These are phyloP conservation scores for Talinum fruticosum DNA, from an alignment of 148 eudicot species.

Conservation along the genomic window DNA sequence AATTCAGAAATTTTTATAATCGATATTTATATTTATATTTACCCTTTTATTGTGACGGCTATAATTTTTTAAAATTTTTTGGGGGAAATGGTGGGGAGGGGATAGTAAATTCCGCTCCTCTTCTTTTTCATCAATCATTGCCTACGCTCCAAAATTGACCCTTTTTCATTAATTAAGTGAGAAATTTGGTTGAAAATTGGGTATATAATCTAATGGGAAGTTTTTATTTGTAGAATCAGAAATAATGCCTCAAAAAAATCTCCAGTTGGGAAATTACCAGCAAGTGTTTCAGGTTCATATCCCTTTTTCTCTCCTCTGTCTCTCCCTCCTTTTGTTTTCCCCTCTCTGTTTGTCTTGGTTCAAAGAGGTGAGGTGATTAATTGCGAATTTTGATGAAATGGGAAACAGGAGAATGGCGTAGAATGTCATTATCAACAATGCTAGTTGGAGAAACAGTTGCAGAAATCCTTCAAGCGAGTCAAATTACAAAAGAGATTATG, in stretches of 20 bases:
- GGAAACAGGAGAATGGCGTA: slow-evolving; percentile 67
- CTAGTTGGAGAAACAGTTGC: slow-evolving; percentile 76
- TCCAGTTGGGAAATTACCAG: slow-evolving; percentile 68
- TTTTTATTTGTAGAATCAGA: slow-evolving; percentile 40
- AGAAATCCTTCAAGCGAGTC: slow-evolving; percentile 71
- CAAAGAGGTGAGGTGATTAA: neutral
- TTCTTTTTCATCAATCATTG: slow-evolving; percentile 2
- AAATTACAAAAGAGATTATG: slow-evolving; percentile 54
- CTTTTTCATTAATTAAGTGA: neutral
- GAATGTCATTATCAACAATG: slow-evolving; percentile 92
- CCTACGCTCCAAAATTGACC: slow-evolving; percentile 11
- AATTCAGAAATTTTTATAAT: no score
- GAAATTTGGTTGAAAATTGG: neutral
- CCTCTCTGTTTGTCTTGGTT: slow-evolving; percentile 3
- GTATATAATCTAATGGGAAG: slow-evolving; percentile 7
- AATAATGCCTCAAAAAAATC: slow-evolving; percentile 54
- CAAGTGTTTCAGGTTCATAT: slow-evolving; percentile 41
- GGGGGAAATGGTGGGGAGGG: neutral
- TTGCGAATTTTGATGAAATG: neutral
- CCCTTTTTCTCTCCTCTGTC: slow-evolving; percentile 13
- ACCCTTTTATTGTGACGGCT: neutral
- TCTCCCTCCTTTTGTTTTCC: neutral
- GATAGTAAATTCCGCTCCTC: neutral
- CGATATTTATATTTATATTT: neutral
- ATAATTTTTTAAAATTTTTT: neutral